phyloP scores from a whole-genome alignment of 129 eudicot species.

The Apium graveolens region DNA sequence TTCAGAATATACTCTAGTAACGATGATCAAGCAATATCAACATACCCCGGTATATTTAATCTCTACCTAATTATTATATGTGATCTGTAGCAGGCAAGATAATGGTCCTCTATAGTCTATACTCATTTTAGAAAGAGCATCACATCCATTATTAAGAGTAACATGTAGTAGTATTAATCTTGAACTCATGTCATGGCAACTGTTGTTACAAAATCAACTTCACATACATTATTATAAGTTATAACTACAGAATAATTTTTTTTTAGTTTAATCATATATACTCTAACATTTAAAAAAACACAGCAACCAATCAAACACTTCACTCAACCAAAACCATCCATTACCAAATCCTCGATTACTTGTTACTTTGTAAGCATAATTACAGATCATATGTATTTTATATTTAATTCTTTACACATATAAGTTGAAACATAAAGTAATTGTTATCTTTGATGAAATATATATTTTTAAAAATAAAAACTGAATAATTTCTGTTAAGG shows the following conservation, averaged over 20 bases:
- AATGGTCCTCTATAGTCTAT: background rate
- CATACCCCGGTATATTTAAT: background rate
- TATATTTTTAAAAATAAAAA: background rate
- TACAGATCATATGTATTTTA: background rate
- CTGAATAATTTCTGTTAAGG: background rate
- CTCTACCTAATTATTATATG: background rate
- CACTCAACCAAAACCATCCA: background rate
- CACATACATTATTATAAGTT: background rate
- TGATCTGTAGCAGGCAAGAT: background rate
- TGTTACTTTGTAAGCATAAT: background rate
- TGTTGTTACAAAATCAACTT: too few species aligned
- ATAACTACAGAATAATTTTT: background rate
- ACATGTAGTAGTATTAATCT: background rate
- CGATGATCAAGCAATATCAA: background rate
- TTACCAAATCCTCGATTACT: background rate
- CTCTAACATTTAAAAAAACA: background rate
- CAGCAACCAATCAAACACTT: background rate
- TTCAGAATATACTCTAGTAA: background rate
- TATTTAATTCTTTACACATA: background rate
- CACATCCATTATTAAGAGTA: background rate
- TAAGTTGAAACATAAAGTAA: background rate
- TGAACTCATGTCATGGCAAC: background rate
- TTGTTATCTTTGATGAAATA: background rate
- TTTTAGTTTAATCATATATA: too few species aligned
- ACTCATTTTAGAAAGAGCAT: background rate